A percentile compares a stretch with the other conserved stretches of the same genome.
Conservation (phyloP, 1,284 basidiomycete genomes). For the Sporisorium iseilematis-ciliati region DNA sequence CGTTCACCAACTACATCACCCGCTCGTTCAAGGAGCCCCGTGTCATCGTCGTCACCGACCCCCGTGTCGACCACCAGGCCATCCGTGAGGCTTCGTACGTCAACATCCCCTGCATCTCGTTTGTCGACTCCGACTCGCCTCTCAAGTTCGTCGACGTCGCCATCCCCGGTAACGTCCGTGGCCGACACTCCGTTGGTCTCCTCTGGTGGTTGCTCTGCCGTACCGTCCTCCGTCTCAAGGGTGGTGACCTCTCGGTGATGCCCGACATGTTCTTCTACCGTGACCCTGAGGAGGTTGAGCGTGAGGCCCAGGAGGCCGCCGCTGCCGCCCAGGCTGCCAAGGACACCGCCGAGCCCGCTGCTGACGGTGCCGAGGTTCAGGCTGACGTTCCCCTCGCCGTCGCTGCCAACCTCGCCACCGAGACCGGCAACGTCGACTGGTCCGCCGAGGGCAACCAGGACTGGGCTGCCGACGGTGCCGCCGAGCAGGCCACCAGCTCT, state of each 20-base stretch:
- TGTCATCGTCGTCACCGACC: slow-evolving; percentile 97
- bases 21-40: slow-evolving; percentile 99
- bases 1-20: slow-evolving; percentile 98
- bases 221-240: slow-evolving; percentile 95
- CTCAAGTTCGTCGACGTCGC: slow-evolving; percentile 97
- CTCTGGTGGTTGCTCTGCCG: slow-evolving; percentile 99
- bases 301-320: slow-evolving; percentile 90
- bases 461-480: slow-evolving; percentile 69
- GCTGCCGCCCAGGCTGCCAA: slow-evolving; percentile 59
- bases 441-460: slow-evolving; percentile 73
- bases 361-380: slow-evolving; percentile 76
- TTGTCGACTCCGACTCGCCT: slow-evolving; percentile 97
- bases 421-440: slow-evolving; percentile 80
- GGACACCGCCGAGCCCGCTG: slow-evolving; percentile 57
- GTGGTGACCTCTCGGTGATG: slow-evolving; percentile 95
- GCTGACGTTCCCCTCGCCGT: slow-evolving; percentile 65
- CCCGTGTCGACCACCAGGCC: slow-evolving; percentile 98
- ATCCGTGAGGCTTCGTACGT: slow-evolving; percentile 99
- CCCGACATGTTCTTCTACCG: slow-evolving; percentile 99
- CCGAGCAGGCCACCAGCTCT: slow-evolving; percentile 46
- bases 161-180: slow-evolving; percentile 99
- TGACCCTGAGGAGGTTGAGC: slow-evolving; percentile 98
- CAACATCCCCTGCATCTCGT: slow-evolving; percentile 99
- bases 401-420: slow-evolving; percentile 60
- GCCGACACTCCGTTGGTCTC: slow-evolving; percentile 94